phyloP scores from a whole-genome alignment of 805 yeast genomes.

The Saccharomyces mikatae region DNA sequence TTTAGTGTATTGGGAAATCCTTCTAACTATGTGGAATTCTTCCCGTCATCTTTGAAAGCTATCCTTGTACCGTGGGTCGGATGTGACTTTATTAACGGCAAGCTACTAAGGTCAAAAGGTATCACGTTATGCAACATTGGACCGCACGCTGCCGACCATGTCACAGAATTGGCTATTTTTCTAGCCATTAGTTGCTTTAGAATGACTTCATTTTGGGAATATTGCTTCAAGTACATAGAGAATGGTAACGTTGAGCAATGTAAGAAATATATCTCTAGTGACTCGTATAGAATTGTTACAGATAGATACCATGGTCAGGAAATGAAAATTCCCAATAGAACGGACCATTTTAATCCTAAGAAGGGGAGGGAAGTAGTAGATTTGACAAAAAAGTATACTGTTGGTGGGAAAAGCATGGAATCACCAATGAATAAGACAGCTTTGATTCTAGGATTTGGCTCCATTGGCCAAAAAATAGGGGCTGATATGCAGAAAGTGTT shows the following conservation, averaged over 20 bases:
- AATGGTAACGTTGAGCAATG: constrained; percentile 38
- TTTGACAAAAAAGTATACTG: constrained; percentile 35
- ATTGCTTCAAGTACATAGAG: constrained; percentile 32
- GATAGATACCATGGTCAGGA: constrained; percentile 27
- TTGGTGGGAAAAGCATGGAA: constrained; percentile 40
- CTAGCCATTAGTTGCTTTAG: constrained; percentile 55
- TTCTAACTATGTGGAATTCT: constrained; percentile 35
- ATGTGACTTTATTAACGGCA: constrained; percentile 43
- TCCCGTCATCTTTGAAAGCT: constrained; percentile 42
- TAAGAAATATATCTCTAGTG: constrained; percentile 34
- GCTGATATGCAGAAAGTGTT: constrained; percentile 41
- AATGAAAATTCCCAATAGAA: constrained; percentile 6
- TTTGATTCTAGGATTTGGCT: constrained; percentile 67
- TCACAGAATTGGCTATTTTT: constrained; percentile 62
- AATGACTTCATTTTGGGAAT: constrained; percentile 42
- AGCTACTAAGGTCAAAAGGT: constrained; percentile 36
- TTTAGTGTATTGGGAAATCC: constrained; percentile 40
- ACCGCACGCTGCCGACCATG: constrained; percentile 52
- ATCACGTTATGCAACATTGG: constrained; percentile 57
- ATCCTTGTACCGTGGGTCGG: constrained; percentile 57
- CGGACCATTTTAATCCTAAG: constrained; percentile 21
- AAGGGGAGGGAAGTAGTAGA: constrained; percentile 10
- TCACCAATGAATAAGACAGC: constrained; percentile 53
- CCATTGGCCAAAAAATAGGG: constrained; percentile 62
- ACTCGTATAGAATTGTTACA: constrained; percentile 2